Base-by-base conservation (phyloP, 163 green algal genomes). In the Scenedesmus sp. region DNA sequence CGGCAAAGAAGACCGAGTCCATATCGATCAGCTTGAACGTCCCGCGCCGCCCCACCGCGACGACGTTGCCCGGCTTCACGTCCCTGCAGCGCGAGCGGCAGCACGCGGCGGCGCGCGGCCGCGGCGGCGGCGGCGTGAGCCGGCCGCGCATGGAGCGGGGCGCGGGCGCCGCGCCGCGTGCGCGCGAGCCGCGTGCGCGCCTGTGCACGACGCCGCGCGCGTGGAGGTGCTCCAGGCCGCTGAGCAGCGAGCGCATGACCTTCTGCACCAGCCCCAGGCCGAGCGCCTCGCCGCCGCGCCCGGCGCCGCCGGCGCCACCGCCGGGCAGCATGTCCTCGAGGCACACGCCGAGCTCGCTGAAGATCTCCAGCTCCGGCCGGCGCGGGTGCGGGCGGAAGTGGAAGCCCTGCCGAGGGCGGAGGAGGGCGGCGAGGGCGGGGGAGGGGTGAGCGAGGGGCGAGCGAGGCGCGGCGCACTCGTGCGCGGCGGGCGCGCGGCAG, bases 11-110 rank as follows among this genome's bases (percentile, higher is more conserved):
- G 14, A 73, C 13, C 5, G 42, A 60, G 63, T 73, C 63, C 63
- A 73, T 73, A 39, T 73, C 63, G 5, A 73, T 73, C 36, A 73
- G 26, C 45, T 73, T 73, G 44, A 73, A 73, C 1, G 63, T 73
- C 36, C 63, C 63, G 4, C 28, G 29, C 22, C 24, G 14, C 14
- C 63, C 63, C 14, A 73, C 63, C 24, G 63, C 20, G 17, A 73
- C 63, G 17, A 73, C 57, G 42, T 73, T 73, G 42, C 20, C 63
- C 29, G 63, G 22, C 28, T 73, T 73, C 20, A 73, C 29, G 28
- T 73, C 63, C 63, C 63, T 73, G 39, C 7, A 18, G 44, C 20
- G 15, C 20, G 5, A 58, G 42, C 56, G 26, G 26, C n/a, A 73
- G 62, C 10, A 26, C 20, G 53, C 18, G 17, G 54, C 54, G 20